phyloP scores from a whole-genome alignment of 2,329 filamentous ascomycete species.

The Fusarium xylarioides region DNA sequence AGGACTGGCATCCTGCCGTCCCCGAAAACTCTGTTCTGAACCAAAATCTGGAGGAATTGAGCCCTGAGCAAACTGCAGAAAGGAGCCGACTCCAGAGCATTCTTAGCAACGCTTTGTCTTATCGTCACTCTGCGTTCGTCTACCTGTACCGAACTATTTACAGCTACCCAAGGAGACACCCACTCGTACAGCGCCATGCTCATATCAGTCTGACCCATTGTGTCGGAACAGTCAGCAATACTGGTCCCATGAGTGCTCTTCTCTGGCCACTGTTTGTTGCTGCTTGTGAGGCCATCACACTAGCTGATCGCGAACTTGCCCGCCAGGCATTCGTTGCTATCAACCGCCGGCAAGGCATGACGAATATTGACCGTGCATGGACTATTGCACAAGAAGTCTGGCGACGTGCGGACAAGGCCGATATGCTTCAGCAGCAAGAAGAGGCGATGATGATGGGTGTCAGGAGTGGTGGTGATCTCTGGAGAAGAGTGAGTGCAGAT shows the following conservation, averaged over 20 bases:
- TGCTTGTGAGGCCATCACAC: constrained; percentile 64
- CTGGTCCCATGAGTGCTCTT: constrained; percentile 70
- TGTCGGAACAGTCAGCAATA: constrained; percentile 61
- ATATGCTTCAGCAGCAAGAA: constrained; percentile 39
- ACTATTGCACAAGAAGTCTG: constrained; percentile 70
- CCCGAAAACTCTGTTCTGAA: constrained; percentile 49
- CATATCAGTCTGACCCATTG: constrained; percentile 63
- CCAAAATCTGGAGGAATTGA: constrained; percentile 37
- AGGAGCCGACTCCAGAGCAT: constrained; percentile 61
- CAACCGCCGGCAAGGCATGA: constrained; percentile 69
- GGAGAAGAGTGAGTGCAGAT: constrained; percentile 66
- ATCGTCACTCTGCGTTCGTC: constrained; percentile 66
- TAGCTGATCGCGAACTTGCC: constrained; percentile 61
- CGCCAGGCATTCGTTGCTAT: constrained; percentile 61
- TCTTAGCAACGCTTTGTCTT: constrained; percentile 67
- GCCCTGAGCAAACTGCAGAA: constrained; percentile 45
- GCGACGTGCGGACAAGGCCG: constrained; percentile 58
- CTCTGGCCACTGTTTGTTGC: constrained; percentile 73
- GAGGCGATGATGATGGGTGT: constrained; percentile 30
- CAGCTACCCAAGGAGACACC: constrained; percentile 56
- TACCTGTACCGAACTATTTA: constrained; percentile 66
- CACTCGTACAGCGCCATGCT: constrained; percentile 63
- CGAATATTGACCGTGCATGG: constrained; percentile 70
- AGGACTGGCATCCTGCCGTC: constrained; percentile 64
- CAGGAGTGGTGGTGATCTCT: constrained; percentile 53